A percentile compares a stretch with the other conserved stretches of the same genome.
These are phyloP conservation scores for Didymella segeticola DNA, from an alignment of 2,329 filamentous ascomycete genomes.

Conservation along the genomic window DNA sequence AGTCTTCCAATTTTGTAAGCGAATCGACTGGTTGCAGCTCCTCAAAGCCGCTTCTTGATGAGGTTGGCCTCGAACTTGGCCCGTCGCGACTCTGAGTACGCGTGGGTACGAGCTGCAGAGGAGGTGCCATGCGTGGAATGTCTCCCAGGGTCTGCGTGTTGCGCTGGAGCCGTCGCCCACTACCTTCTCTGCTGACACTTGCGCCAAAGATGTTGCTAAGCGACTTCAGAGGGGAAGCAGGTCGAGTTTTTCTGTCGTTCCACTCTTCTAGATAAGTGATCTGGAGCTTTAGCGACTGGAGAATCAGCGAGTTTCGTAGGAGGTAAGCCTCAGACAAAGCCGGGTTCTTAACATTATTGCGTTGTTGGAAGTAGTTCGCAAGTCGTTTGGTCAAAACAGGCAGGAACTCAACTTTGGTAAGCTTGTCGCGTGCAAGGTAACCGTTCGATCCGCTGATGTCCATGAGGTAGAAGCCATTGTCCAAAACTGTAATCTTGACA, in stretches of 20 bases:
- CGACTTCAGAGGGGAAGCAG: conserved; percentile 88
- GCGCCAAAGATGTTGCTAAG: conserved; percentile 81
- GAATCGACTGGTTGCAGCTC: conserved; percentile 35
- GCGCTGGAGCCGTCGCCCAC: conserved; percentile 44
- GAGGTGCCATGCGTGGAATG: conserved; percentile 45
- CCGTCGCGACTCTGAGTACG: conserved; percentile 48
- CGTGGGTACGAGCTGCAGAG: conserved; percentile 43
- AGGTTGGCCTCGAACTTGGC: conserved; percentile 40
- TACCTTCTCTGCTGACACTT: conserved; percentile 55
- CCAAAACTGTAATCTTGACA: conserved; percentile 64
- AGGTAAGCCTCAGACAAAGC: conserved; percentile 72
- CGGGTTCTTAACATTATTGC: conserved; percentile 72
- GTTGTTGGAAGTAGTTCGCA: conserved; percentile 72
- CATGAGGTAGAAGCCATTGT: conserved; percentile 63
- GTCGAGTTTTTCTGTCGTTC: conserved; percentile 66
- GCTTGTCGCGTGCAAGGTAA: conserved; percentile 74
- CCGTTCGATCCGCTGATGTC: conserved; percentile 72
- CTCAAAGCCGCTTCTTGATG: conserved; percentile 44
- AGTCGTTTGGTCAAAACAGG: conserved; percentile 77
- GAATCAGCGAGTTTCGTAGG: conserved; percentile 77
- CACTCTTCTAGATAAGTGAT: conserved; percentile 65
- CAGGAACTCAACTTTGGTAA: conserved; percentile 75
- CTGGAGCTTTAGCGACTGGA: conserved; percentile 72
- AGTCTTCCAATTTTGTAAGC: conserved; percentile 79
- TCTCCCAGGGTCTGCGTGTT: conserved; percentile 44